Base-by-base conservation (phyloP, 2,329 filamentous ascomycete species). In the Clonostachys byssicola region DNA sequence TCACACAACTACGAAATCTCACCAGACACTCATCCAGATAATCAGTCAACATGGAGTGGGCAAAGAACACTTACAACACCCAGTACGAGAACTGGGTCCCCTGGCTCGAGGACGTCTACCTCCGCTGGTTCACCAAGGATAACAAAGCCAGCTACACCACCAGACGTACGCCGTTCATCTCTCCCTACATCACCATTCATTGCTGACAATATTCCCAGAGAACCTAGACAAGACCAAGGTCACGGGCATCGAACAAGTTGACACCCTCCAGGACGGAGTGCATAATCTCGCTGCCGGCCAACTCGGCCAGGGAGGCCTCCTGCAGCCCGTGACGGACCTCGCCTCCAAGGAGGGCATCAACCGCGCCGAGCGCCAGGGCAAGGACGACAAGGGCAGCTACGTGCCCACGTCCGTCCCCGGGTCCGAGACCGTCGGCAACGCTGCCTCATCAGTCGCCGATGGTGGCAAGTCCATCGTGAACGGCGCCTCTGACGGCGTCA, bases 71-170 rank as follows among this genome's bases (percentile, higher is more conserved):
- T 44, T 89, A 89, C 73, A 83, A 87, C 68, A 67, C 78, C 47
- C 82, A 89, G 63, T 89, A 89, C 66, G 85, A 89, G 60, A 75
- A 68, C 57, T 90, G 86, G 86, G 77, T 88, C 61, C 86, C 86
- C 1, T 89, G 86, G 86, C 70, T 89, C 48, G 86, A 90, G 64
- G 86, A 90, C 62, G 65, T 81, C 49, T 88, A 88, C 62, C 75
- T 90, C 30, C 73, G 75, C 45, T 89, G 80, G 74, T 89, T 89
- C 65, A 87, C 84, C 57, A 85, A 84, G 52, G 85, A 89, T 60
- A 90, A 90, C 74, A 89, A 90, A 67, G 79, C 84, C 6, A 85
- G 79, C 60, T 89, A 89, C 58, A 72, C 80, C 6, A 76, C 85
- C 2, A 88, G 85, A 65, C 77, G 86, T 88, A 63, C 34, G 69